Evolutionary conservation across 2,329 filamentous ascomycete genomes (phyloP).

Genomic region (Coniochaeta pulveracea): DNA sequence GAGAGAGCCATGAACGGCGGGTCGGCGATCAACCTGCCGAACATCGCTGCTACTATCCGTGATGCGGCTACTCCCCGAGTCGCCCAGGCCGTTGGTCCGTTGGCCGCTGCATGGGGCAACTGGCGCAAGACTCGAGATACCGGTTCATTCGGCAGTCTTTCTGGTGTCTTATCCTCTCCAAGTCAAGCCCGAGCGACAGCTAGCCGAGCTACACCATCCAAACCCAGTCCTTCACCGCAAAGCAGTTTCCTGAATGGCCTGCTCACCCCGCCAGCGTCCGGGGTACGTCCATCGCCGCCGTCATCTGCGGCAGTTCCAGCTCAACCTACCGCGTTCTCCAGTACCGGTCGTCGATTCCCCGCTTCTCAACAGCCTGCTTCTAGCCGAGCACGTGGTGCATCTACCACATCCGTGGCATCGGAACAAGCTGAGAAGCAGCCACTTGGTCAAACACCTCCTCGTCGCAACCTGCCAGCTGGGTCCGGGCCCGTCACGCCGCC

Average conservation of each 20-base stretch:
- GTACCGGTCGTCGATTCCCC: slow-evolving; percentile 46
- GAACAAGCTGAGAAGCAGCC: slow-evolving; percentile 28
- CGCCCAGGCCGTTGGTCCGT: slow-evolving; percentile 65
- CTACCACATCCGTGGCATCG: slow-evolving; percentile 19
- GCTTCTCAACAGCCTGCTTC: slow-evolving; percentile 30
- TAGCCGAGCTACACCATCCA: slow-evolving; percentile 45
- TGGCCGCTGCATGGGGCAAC: slow-evolving; percentile 90
- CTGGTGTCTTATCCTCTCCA: slow-evolving; percentile 33
- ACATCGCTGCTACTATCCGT: slow-evolving; percentile 64
- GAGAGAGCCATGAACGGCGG: slow-evolving; percentile 69
- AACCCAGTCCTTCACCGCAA: slow-evolving; percentile 41
- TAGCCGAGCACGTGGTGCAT: slow-evolving; percentile 18
- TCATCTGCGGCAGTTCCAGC: slow-evolving; percentile 13
- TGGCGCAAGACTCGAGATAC: slow-evolving; percentile 66
- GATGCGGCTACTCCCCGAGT: slow-evolving; percentile 73
- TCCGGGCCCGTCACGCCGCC: slow-evolving; percentile 44
- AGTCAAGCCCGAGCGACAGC: slow-evolving; percentile 14
- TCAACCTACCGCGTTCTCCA: slow-evolving; percentile 51
- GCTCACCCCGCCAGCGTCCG: slow-evolving; percentile 78
- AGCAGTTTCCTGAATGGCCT: slow-evolving; percentile 63
- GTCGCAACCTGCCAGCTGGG: slow-evolving; percentile 18
- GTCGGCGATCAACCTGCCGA: slow-evolving; percentile 57
- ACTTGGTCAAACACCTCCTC: slow-evolving; percentile 29
- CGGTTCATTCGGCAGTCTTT: slow-evolving; percentile 29
- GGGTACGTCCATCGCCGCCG: slow-evolving; percentile 50